These are phyloP conservation scores for Fomitopsis schrenkii DNA, from an alignment of 1,284 basidiomycete genomes.

Conservation along the genomic window DNA sequence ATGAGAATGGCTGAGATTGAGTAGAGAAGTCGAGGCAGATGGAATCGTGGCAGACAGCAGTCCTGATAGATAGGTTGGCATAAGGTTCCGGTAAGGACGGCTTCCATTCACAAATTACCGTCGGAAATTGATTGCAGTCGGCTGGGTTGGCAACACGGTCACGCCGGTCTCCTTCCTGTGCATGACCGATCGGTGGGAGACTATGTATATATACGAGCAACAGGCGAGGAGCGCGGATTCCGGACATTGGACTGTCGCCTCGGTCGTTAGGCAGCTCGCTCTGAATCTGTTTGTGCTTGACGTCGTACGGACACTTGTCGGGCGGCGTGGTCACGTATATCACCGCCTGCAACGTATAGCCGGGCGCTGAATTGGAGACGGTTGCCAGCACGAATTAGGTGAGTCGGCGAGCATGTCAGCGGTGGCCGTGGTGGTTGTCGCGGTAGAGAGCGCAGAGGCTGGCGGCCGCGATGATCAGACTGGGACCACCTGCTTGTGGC, in stretches of 20 bases:
- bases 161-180: slow-evolving; percentile 2
- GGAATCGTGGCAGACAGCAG: slow-evolving; percentile 26
- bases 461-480: background rate
- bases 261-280: background rate
- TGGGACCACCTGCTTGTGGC: background rate
- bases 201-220: slow-evolving; percentile 2
- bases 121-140: slow-evolving; percentile 19
- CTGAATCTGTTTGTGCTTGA: background rate
- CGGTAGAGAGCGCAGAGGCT: background rate
- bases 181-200: slow-evolving; percentile 7
- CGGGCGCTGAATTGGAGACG: background rate
- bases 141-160: slow-evolving; percentile 6
- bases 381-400: background rate
- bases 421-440: background rate
- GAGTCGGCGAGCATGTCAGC: background rate
- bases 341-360: background rate
- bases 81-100: slow-evolving; percentile 8
- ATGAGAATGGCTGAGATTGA: slow-evolving; percentile 11
- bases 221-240: background rate
- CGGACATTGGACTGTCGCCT: slow-evolving; percentile 4
- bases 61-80: slow-evolving; percentile 24
- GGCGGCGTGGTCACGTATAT: background rate
- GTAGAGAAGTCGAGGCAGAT: slow-evolving; percentile 20
- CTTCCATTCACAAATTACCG: slow-evolving; percentile 11
- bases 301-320: background rate